These are phyloP conservation scores for Auriscalpium vulgare DNA, from an alignment of 768 basidiomycete genomes.

Conservation along the genomic window DNA sequence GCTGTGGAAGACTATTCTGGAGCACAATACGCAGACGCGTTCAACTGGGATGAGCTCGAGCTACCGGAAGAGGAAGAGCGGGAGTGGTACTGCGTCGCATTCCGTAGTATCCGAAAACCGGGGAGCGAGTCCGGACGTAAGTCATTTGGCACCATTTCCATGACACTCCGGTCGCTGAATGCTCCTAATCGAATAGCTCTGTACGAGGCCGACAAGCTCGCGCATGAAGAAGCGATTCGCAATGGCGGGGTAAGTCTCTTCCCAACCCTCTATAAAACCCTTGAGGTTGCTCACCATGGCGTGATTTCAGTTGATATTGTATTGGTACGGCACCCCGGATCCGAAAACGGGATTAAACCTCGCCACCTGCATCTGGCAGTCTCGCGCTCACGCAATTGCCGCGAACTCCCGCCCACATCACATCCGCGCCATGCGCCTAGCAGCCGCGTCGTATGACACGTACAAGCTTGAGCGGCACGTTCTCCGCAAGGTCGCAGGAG, in stretches of 20 bases:
- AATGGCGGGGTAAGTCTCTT: conserved; percentile 66
- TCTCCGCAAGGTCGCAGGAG: conserved; percentile 59
- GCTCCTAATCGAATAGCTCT: conserved; percentile 40
- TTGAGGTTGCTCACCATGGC: conserved; percentile 5
- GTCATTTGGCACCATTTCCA: neutral
- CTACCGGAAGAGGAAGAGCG: conserved; percentile 66
- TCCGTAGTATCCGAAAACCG: conserved; percentile 67
- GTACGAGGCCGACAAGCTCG: conserved; percentile 79
- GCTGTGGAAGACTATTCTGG: conserved; percentile 51
- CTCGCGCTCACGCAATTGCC: conserved; percentile 71
- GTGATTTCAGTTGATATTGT: conserved; percentile 59
- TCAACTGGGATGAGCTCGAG: conserved; percentile 77
- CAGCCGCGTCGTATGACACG: conserved; percentile 66
- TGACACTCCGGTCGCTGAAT: neutral
- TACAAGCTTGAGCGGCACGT: conserved; percentile 74
- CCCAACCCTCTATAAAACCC: too few species aligned
- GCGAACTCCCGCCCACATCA: conserved; percentile 80
- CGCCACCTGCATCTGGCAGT: conserved; percentile 95
- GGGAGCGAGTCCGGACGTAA: conserved; percentile 65
- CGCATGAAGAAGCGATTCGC: conserved; percentile 88
- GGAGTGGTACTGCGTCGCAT: conserved; percentile 91
- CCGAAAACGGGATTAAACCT: conserved; percentile 74
- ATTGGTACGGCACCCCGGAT: conserved; percentile 90
- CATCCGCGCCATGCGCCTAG: conserved; percentile 73
- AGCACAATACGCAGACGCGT: conserved; percentile 62